Evolutionary conservation across 1,284 basidiomycete species (phyloP).

Genomic region (Termitomyces sp.): DNA sequence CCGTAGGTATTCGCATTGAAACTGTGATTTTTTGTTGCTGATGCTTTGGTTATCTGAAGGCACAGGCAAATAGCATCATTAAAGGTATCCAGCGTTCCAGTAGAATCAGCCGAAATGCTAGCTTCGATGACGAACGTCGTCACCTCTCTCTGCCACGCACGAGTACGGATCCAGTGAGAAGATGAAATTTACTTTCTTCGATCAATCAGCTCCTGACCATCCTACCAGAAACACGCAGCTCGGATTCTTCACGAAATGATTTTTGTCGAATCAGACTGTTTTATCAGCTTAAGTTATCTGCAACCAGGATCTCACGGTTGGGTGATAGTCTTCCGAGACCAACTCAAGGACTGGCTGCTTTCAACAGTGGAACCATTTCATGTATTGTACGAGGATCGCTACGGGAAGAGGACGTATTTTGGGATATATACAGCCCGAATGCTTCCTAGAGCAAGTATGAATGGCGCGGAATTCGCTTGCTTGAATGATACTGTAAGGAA

Average conservation of each 20-base stretch:
- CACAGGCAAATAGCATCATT: neutral
- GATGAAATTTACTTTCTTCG: neutral
- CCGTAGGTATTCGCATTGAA: neutral
- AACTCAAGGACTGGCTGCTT: slow-evolving; percentile 13
- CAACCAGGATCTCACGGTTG: slow-evolving; percentile 10
- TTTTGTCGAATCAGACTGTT: slow-evolving; percentile 11
- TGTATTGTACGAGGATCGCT: slow-evolving; percentile 1
- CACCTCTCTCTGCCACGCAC: slow-evolving; percentile 4
- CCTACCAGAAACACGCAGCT: neutral
- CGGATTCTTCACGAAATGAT: slow-evolving; percentile 9
- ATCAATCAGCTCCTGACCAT: neutral
- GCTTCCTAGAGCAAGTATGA: slow-evolving; percentile 8
- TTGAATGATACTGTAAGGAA: slow-evolving; percentile 4
- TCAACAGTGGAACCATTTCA: slow-evolving; percentile 8
- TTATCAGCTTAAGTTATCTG: slow-evolving; percentile 6
- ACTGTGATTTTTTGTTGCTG: neutral
- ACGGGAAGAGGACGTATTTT: slow-evolving; percentile 3
- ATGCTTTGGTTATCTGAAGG: neutral
- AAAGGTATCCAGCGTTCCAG: neutral
- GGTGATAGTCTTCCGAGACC: slow-evolving; percentile 14
- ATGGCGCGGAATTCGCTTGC: slow-evolving; percentile 10
- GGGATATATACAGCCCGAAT: slow-evolving; percentile 9
- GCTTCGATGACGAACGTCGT: slow-evolving; percentile 2
- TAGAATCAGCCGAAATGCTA: neutral
- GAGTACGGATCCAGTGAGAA: neutral